A percentile compares a stretch with the other conserved stretches of the same genome.
Conservation (phyloP, 106 monocot species). For the Phalaenopsis aphrodite region DNA sequence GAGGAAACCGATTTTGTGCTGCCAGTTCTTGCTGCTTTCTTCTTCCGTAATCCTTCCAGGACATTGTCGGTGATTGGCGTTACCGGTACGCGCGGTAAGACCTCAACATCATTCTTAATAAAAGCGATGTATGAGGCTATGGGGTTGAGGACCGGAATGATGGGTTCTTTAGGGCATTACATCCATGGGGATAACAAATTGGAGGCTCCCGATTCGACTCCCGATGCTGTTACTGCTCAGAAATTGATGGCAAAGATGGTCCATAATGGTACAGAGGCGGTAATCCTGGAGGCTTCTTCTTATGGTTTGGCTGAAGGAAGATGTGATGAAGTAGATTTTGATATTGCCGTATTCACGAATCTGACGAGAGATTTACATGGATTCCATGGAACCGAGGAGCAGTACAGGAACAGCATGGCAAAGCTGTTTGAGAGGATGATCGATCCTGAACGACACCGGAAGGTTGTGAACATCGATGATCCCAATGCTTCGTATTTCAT, state of each 20-base stretch:
- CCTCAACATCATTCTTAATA: constrained; percentile 59
- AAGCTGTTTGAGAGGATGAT: constrained; percentile 83
- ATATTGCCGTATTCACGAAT: constrained; percentile 88
- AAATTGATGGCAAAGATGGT: constrained; percentile 65
- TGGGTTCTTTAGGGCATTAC: constrained; percentile 57
- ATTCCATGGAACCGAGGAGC: constrained; percentile 49
- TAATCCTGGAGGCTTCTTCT: constrained; percentile 50
- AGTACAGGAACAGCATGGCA: constrained; percentile 50
- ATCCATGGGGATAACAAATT: constrained; percentile 58
- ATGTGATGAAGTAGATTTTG: constrained; percentile 80
- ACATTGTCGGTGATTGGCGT: constrained; percentile 71
- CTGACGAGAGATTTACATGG: constrained; percentile 47
- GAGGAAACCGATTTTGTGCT: constrained; percentile 64
- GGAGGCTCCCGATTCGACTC: constrained; percentile 37
- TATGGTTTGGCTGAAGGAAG: constrained; percentile 37
- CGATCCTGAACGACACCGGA: constrained; percentile 72
- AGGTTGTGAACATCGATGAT: constrained; percentile 92
- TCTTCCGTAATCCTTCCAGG: constrained; percentile 68
- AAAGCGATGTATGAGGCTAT: constrained; percentile 89
- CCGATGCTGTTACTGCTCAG: constrained; percentile 45
- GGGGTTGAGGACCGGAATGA: constrained; percentile 71
- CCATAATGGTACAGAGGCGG: constrained; percentile 62
- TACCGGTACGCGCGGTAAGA: constrained; percentile 64
- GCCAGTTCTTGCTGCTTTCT: constrained; percentile 55
- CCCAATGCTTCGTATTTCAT: constrained; percentile 64